A percentile compares a stretch with the other conserved stretches of the same genome.
These are phyloP conservation scores for Chlamydomonas schloesseri DNA, from an alignment of 139 green algal species.

Conservation along the genomic window DNA sequence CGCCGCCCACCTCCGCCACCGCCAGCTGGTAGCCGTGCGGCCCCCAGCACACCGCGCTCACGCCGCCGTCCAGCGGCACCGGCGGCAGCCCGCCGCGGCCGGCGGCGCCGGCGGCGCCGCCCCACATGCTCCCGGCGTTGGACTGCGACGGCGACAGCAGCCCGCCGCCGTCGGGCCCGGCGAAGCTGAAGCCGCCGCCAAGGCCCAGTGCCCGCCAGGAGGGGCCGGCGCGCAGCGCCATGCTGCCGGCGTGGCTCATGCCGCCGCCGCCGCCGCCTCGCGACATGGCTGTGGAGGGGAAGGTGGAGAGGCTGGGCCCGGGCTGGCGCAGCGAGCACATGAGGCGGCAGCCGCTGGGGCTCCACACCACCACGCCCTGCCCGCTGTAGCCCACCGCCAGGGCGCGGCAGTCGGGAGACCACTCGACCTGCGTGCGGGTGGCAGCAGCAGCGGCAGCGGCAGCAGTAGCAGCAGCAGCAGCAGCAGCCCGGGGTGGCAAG, in stretches of 20 bases:
- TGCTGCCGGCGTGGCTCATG: not conserved
- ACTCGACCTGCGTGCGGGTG: slow-evolving; percentile 61
- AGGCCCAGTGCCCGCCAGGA: too few species aligned
- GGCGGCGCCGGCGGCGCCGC: not conserved
- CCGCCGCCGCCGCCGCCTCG: not conserved
- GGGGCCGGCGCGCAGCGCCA: not conserved
- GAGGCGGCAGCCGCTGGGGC: slow-evolving; percentile 82
- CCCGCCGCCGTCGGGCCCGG: not conserved
- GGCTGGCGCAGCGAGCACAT: slow-evolving; percentile 82
- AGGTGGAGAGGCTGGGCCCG: not conserved
- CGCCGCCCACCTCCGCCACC: slow-evolving; percentile 45
- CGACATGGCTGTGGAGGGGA: not conserved
- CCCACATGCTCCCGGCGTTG: too few species aligned
- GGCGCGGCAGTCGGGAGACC: slow-evolving; percentile 77
- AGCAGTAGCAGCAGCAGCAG: too few species aligned
- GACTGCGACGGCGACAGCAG: not conserved
- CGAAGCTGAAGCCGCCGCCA: not conserved
- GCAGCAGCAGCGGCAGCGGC: too few species aligned
- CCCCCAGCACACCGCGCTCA: slow-evolving; percentile 75
- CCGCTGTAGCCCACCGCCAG: slow-evolving; percentile 73
- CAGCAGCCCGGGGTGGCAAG: too few species aligned
- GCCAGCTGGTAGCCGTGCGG: slow-evolving; percentile 72
- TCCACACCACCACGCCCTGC: slow-evolving; percentile 82
- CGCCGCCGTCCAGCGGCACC: slow-evolving; percentile 57
- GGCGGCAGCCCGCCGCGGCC: not conserved